A percentile compares a stretch with the other conserved stretches of the same genome.
These are phyloP conservation scores for Aspergillus biplanus DNA, from an alignment of 495 filamentous ascomycete species.

Conservation along the genomic window DNA sequence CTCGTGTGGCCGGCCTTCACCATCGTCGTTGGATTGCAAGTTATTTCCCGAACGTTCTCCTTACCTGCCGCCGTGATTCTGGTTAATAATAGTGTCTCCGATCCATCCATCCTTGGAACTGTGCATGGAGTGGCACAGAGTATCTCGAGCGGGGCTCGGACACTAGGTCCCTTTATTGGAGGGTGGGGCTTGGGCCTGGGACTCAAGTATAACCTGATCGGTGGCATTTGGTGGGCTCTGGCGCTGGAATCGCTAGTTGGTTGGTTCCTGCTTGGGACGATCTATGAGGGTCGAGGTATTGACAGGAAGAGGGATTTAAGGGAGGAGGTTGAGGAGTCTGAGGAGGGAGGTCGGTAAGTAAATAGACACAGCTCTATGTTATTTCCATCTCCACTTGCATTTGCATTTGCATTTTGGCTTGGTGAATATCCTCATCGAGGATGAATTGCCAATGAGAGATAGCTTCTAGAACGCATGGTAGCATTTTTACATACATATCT, in stretches of 20 bases:
- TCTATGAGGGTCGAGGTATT: slow-evolving; percentile 58
- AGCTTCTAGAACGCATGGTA: no score
- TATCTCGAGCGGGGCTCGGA: slow-evolving; percentile 60
- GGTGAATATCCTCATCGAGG: no score
- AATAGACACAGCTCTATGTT: no score
- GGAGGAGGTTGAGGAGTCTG: slow-evolving; percentile 28
- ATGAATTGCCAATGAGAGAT: no score
- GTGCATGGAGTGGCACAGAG: slow-evolving; percentile 72
- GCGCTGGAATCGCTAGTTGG: slow-evolving; percentile 56
- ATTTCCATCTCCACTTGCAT: no score
- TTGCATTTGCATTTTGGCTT: no score
- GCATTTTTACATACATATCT: no score
- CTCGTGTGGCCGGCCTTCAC: slow-evolving; percentile 63
- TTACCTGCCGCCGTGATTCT: slow-evolving; percentile 70
- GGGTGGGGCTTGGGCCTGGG: slow-evolving; percentile 68
- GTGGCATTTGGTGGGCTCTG: slow-evolving; percentile 71
- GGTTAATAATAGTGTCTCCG: slow-evolving; percentile 69
- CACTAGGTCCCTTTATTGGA: slow-evolving; percentile 67
- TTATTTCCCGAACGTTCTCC: slow-evolving; percentile 72
- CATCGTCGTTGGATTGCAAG: slow-evolving; percentile 65
- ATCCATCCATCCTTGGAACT: slow-evolving; percentile 64
- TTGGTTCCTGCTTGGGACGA: slow-evolving; percentile 51
- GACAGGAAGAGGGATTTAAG: slow-evolving; percentile 29
- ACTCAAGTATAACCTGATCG: slow-evolving; percentile 65
- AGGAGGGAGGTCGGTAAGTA: slow-evolving; percentile 1